Percentiles rank a stretch among this genome's conserved stretches.
Evolutionary conservation across 352 stramenopile genomes (phyloP).

Genomic region (Pythium sp.): DNA sequence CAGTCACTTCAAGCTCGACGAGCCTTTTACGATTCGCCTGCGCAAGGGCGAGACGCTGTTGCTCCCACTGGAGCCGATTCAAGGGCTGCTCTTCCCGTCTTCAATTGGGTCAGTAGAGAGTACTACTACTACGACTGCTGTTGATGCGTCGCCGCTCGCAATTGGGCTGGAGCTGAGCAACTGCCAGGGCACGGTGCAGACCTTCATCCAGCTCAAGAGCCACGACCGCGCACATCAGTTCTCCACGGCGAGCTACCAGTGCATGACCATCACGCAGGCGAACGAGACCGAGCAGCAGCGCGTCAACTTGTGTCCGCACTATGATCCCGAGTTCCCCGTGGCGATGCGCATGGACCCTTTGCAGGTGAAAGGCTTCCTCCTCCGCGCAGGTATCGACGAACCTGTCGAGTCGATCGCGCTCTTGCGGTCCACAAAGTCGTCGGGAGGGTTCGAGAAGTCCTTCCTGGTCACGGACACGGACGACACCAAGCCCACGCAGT

Average conservation of each 20-base stretch:
- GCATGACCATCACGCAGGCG: conserved; percentile 24
- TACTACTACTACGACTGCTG: background rate
- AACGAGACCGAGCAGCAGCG: conserved; percentile 9
- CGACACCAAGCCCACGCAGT: background rate
- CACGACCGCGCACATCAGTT: conserved; percentile 17
- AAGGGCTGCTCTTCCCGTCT: conserved; percentile 17
- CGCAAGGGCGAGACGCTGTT: conserved; percentile 23
- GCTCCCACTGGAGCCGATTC: conserved; percentile 31
- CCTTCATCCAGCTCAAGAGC: conserved; percentile 19
- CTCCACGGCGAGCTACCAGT: conserved; percentile 34
- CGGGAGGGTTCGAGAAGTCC: conserved; percentile 21
- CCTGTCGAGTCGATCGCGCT: conserved; percentile 22
- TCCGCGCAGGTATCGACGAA: conserved; percentile 19
- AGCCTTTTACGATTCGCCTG: conserved; percentile 26
- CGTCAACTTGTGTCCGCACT: conserved; percentile 27
- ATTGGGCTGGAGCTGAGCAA: conserved; percentile 33
- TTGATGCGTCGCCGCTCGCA: conserved; percentile 7
- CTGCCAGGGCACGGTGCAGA: conserved; percentile 25
- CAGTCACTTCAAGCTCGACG: conserved; percentile 25
- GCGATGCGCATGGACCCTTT: conserved; percentile 20
- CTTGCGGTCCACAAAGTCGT: conserved; percentile 27
- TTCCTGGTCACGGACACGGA: conserved; percentile 11
- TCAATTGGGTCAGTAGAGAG: background rate
- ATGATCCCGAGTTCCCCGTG: conserved; percentile 19
- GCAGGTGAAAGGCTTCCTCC: conserved; percentile 27